Evolutionary conservation across 768 basidiomycete species (phyloP).

Genomic region (Cystofilobasidium capitatum): DNA sequence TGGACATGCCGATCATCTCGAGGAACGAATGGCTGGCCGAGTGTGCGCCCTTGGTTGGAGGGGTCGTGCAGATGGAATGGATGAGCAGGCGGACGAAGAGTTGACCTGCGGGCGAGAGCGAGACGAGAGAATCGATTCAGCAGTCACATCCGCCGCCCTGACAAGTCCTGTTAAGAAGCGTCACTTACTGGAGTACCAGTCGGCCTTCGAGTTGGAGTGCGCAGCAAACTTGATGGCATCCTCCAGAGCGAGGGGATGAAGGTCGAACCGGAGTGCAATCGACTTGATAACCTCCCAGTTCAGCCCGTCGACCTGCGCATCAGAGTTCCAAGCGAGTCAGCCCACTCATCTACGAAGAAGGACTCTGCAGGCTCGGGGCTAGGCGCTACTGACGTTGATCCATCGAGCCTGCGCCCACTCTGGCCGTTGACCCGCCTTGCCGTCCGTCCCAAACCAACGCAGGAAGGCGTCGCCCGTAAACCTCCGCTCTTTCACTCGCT

Average conservation of each 20-base stretch:
- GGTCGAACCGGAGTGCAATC: constrained; percentile 10
- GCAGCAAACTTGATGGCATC: constrained; percentile 19
- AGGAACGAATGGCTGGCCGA: background rate
- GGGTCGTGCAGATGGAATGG: constrained; percentile 18
- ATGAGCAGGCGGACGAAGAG: constrained; percentile 18
- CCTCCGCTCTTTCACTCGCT: constrained; percentile 12
- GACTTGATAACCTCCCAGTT: constrained; percentile 24
- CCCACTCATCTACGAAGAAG: background rate
- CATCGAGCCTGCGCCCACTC: constrained; percentile 17
- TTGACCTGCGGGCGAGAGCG: constrained; percentile 4
- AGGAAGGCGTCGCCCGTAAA: constrained; percentile 11
- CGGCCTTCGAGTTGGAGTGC: constrained; percentile 19
- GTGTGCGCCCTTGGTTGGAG: background rate
- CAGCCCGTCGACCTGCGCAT: constrained; percentile 6
- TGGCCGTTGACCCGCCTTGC: background rate
- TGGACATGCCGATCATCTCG: constrained; percentile 1
- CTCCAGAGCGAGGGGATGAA: constrained; percentile 22
- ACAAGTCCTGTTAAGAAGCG: background rate
- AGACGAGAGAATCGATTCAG: background rate
- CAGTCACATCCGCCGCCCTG: background rate
- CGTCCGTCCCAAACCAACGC: constrained; percentile 13
- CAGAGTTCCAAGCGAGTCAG: background rate
- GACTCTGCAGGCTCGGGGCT: background rate
- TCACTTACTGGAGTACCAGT: background rate
- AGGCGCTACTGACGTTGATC: constrained; percentile 22